Evolutionary conservation across 345 rosid genomes (phyloP), one percentile per base, ranked within the genome.

Genomic region (Salix purpurea): DNA sequence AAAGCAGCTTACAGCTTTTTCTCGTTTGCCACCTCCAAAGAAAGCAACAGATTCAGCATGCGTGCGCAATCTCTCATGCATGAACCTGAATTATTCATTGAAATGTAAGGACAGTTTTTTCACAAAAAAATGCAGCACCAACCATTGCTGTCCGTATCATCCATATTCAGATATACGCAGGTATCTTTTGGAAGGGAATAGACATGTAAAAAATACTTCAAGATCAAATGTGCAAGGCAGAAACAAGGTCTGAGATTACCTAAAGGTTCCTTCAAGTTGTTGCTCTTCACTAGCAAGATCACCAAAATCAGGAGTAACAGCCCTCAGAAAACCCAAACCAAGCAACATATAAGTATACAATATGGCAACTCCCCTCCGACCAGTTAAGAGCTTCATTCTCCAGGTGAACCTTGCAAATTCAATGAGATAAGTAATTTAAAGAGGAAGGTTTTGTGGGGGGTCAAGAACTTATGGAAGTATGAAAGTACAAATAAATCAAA

Each of bases 31-130:
- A 72, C 99, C 99, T 81, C 99, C 99, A 89, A 96, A 96, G 89
- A 96, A 96, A 73, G 99, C 99, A 76, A 96, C 86, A 67, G 98
- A 96, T 79, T 96, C 99, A n/a, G 98, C 99, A 90, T 96, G 99
- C 14, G 92, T 89, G 65, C 94, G 88, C 84, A 96, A 80, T 77
- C 99, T 92, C 87, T 96, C 99, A 84, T 94, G 99, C 99, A 96
- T 94, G 89, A 96, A 96, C 94, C 99, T 96, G 74, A 72, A 69
- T 72, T 40, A 75, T 16, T 62, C 77, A 78, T 21, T 19, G 46
- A 71, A 76, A 77, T 54, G 69, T 85, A 46, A 72, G 58, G 70
- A 39, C 52, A 60, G 64, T 23, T 19, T 50, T 75, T 40, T 64
- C 50, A 58, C 30, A 71, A 80, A 42, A 70, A 78, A 70, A 76